These are phyloP conservation scores for Aspergillus luchuensis DNA, from an alignment of 2,329 filamentous ascomycete genomes.

Conservation along the genomic window DNA sequence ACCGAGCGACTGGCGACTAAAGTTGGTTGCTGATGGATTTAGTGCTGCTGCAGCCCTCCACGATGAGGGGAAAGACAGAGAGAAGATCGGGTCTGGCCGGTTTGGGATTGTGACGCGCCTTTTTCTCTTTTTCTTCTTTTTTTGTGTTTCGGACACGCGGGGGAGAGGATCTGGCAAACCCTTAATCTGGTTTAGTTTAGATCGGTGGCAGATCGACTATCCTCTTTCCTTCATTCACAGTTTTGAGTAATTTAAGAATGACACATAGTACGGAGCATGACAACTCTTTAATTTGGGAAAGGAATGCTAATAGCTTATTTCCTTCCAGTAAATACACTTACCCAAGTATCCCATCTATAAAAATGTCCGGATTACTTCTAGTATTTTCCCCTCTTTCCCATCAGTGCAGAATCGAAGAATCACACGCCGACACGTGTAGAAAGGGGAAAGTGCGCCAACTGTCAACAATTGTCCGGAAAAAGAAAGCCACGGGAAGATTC, in stretches of 20 bases:
- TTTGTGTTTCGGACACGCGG: too few species aligned
- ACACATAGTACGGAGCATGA: neutral
- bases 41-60: too few species aligned
- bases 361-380: neutral
- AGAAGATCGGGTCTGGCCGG: too few species aligned
- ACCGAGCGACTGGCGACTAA: neutral
- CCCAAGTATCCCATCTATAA: neutral
- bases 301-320: neutral
- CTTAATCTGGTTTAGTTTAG: too few species aligned
- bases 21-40: too few species aligned
- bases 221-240: neutral
- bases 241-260: too few species aligned
- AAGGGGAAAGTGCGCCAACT: constrained; percentile 6
- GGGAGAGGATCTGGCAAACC: too few species aligned
- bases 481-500: constrained; percentile 4
- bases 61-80: neutral
- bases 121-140: too few species aligned
- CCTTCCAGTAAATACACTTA: too few species aligned
- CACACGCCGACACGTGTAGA: constrained; percentile 19
- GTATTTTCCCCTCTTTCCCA: neutral
- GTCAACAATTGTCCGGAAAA: constrained; percentile 14
- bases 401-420: neutral
- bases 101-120: too few species aligned
- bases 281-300: too few species aligned
- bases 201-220: too few species aligned